Conservation (phyloP, 2,329 filamentous ascomycete genomes). For the Colletotrichum viniferum region DNA sequence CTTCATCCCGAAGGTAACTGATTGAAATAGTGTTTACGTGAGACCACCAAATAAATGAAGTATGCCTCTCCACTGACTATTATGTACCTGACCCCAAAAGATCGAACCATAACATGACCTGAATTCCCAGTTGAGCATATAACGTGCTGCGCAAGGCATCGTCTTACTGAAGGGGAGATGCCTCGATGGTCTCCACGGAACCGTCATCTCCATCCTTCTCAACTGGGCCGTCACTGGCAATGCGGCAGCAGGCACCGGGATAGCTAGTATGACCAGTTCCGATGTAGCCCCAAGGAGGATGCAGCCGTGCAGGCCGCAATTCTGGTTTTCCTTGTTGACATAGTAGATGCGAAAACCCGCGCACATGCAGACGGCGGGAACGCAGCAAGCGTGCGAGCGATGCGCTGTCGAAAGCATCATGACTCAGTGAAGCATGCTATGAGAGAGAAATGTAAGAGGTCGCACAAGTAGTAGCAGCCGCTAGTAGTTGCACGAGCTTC, state of each 20-base stretch:
- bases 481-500: background rate
- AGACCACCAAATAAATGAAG: background rate
- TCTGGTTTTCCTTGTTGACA: background rate
- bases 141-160: fast-evolving
- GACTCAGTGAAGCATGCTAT: background rate
- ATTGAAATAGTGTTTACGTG: background rate
- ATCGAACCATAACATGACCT: background rate
- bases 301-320: background rate
- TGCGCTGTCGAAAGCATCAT: background rate
- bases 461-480: background rate
- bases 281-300: background rate
- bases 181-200: background rate
- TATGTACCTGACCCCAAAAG: fast-evolving
- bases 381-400: background rate
- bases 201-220: background rate
- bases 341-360: background rate
- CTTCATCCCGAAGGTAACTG: background rate
- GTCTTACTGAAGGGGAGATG: background rate
- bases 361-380: background rate
- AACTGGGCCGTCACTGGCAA: background rate
- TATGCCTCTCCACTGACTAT: background rate
- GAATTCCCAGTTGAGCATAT: fast-evolving
- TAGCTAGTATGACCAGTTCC: background rate
- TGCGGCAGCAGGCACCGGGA: background rate
- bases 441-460: fast-evolving